A percentile compares a stretch with the other conserved stretches of the same genome.
phyloP scores from a whole-genome alignment of 164 flowering plant species.

The Dillenia suffruticosa region DNA sequence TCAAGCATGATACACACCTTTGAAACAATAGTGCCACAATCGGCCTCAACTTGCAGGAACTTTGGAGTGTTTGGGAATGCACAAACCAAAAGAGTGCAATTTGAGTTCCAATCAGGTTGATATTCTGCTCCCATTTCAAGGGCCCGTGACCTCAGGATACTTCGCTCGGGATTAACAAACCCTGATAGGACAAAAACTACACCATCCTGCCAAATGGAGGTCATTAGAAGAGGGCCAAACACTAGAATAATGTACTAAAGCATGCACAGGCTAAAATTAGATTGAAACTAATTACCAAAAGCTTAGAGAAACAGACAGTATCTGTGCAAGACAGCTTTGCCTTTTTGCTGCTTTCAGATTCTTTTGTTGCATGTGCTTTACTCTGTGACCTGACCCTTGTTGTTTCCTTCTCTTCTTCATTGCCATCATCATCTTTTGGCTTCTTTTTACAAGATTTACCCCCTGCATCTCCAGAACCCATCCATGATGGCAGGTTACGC shows the following conservation, averaged over 20 bases:
- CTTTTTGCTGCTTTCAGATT: conserved; percentile 4
- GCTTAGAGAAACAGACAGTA: conserved; percentile 35
- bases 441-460: conserved; percentile 22
- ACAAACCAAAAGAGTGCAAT: conserved; percentile 85
- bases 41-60: conserved; percentile 82
- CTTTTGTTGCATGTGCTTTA: conserved; percentile 8
- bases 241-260: too few relatives aligned
- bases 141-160: conserved; percentile 70
- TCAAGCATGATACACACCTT: conserved; percentile 39
- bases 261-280: too few relatives aligned
- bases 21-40: conserved; percentile 83
- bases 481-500: conserved; percentile 77
- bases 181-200: conserved; percentile 93
- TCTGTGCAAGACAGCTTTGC: conserved; percentile 12
- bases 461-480: conserved; percentile 41
- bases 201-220: conserved; percentile 57
- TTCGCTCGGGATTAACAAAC: conserved; percentile 88
- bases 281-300: conserved; percentile 42
- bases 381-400: conserved; percentile 9
- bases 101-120: conserved; percentile 76
- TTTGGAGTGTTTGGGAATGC: conserved; percentile 93
- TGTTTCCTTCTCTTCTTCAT: conserved; percentile 10
- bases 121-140: conserved; percentile 92
- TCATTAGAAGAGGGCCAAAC: too few relatives aligned
- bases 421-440: conserved; percentile 11